Evolutionary conservation across 495 filamentous ascomycete genomes (phyloP).

Genomic region (Xylaria intraflava): DNA sequence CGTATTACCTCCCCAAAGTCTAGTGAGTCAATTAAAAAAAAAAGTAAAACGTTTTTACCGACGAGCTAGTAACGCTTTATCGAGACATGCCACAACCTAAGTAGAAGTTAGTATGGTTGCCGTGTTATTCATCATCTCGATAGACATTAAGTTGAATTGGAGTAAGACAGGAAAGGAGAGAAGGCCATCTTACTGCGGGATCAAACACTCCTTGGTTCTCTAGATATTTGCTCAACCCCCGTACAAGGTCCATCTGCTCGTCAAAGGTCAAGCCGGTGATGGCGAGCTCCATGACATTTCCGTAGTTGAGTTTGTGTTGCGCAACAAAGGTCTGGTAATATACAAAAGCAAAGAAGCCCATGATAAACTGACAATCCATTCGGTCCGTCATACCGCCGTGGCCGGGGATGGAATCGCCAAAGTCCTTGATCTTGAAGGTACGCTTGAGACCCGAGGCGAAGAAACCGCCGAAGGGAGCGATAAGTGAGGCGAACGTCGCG

Average conservation of each 20-base stretch:
- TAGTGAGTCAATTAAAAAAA: background rate
- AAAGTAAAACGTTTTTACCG: conserved; percentile 11
- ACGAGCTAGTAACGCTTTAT: conserved; percentile 17
- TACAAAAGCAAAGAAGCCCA: conserved; percentile 97
- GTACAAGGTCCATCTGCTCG: conserved; percentile 84
- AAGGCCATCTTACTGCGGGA: conserved; percentile 45
- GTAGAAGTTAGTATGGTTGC: background rate
- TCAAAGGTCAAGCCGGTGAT: conserved; percentile 77
- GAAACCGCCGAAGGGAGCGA: conserved; percentile 97
- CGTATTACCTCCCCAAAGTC: conserved; percentile 1
- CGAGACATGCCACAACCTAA: conserved; percentile 25
- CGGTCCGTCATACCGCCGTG: conserved; percentile 98
- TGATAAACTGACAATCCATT: conserved; percentile 99
- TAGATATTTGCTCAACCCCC: conserved; percentile 74
- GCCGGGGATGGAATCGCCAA: conserved; percentile 94
- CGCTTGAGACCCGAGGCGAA: conserved; percentile 97
- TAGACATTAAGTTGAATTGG: background rate
- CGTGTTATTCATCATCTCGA: background rate
- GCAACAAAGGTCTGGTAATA: conserved; percentile 99
- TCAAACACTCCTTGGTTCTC: conserved; percentile 72
- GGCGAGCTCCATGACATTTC: conserved; percentile 77
- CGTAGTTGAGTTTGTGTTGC: conserved; percentile 70
- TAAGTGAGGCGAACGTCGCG: conserved; percentile 90
- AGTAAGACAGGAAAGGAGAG: background rate
- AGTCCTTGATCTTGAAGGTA: conserved; percentile 99